phyloP scores from a whole-genome alignment of 805 yeast species.

The Peterozyma toletana region DNA sequence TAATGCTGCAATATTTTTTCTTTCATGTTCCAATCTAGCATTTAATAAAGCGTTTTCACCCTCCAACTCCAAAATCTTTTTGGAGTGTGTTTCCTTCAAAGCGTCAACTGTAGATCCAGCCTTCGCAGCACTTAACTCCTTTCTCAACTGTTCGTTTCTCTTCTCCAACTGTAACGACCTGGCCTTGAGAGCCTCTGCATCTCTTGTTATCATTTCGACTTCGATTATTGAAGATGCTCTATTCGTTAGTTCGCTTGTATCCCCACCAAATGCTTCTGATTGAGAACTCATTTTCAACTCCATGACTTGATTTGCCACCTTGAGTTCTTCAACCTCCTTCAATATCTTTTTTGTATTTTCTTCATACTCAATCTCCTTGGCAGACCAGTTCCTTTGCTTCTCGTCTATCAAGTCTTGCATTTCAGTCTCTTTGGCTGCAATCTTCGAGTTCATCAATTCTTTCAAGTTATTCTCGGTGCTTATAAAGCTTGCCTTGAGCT shows the following conservation, averaged over 20 bases:
- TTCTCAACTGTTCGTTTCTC: constrained; percentile 68
- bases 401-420: constrained; percentile 63
- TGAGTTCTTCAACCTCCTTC: constrained; percentile 54
- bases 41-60: constrained; percentile 60
- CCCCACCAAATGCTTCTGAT: constrained; percentile 31
- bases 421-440: constrained; percentile 71
- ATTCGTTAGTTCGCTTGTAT: constrained; percentile 16
- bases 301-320: constrained; percentile 58
- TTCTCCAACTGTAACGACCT: constrained; percentile 66
- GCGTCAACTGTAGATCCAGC: constrained; percentile 35
- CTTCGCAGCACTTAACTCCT: constrained; percentile 51
- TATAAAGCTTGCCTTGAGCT: constrained; percentile 53
- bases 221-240: constrained; percentile 38
- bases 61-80: constrained; percentile 48
- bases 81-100: constrained; percentile 32
- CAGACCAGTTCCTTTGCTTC: constrained; percentile 61
- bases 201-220: constrained; percentile 63
- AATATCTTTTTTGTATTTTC: constrained; percentile 45
- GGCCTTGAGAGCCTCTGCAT: constrained; percentile 62
- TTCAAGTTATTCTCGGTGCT: constrained; percentile 57
- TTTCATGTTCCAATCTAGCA: constrained; percentile 49
- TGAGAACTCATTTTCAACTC: constrained; percentile 48
- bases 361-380: constrained; percentile 45
- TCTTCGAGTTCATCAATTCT: constrained; percentile 42
- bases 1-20: constrained; percentile 21